Evolutionary conservation across 2,329 filamentous ascomycete genomes (phyloP).

Genomic region (Fusarium algeriense): DNA sequence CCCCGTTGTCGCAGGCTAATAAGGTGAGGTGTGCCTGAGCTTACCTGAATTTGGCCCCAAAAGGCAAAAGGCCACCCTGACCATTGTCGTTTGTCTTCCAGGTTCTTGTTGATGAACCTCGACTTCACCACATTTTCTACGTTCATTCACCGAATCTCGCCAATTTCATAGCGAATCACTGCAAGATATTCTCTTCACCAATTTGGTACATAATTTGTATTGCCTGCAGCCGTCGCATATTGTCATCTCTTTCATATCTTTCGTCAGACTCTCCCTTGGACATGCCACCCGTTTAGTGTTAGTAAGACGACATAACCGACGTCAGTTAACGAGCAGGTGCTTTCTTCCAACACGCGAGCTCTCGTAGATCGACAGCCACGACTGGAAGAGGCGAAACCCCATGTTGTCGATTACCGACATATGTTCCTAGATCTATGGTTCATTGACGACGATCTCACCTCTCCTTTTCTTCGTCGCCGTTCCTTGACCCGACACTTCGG

Average conservation of each 20-base stretch:
- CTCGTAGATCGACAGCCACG: slow-evolving; percentile 28
- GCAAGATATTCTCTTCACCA: neutral
- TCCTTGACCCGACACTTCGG: slow-evolving; percentile 17
- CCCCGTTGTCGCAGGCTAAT: slow-evolving; percentile 23
- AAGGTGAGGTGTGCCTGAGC: slow-evolving; percentile 27
- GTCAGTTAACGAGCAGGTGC: slow-evolving; percentile 38
- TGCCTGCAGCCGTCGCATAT: neutral
- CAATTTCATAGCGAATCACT: neutral
- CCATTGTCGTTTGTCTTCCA: slow-evolving; percentile 28
- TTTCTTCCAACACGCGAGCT: slow-evolving; percentile 28
- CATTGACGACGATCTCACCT: slow-evolving; percentile 11
- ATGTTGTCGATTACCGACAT: slow-evolving; percentile 19
- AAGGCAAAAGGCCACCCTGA: slow-evolving; percentile 44
- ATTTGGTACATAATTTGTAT: neutral
- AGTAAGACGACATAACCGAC: slow-evolving; percentile 42
- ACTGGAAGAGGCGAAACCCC: slow-evolving; percentile 7
- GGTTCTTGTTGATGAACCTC: slow-evolving; percentile 28
- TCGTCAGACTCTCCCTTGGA: slow-evolving; percentile 21
- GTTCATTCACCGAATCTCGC: slow-evolving; percentile 6
- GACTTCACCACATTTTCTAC: slow-evolving; percentile 18
- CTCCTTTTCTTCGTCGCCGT: slow-evolving; percentile 8
- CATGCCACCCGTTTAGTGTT: slow-evolving; percentile 40
- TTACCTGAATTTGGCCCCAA: slow-evolving; percentile 34
- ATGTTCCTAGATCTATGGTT: slow-evolving; percentile 1
- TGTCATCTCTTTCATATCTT: slow-evolving; percentile 1